Base-by-base conservation (phyloP, 345 rosid genomes). In the Barbarea vulgaris region DNA sequence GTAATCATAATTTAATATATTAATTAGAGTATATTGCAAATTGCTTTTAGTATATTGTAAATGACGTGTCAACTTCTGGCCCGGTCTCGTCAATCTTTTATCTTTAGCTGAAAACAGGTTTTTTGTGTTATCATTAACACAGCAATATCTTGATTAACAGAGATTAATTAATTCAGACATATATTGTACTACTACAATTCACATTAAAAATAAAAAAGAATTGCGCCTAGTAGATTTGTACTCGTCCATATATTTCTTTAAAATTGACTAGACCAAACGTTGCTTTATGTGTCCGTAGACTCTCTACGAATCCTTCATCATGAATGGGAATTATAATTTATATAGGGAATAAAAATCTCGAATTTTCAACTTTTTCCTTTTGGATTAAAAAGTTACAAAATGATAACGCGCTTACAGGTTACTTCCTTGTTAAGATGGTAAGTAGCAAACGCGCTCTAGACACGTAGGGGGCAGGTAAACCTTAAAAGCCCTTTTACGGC, bases 61-160 rank as follows among this genome's bases (percentile, higher is more conserved):
- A 66, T 66, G 72, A 66, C 73, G 52, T 66, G 31, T 57, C n/a
- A 42, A 17, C 57, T 19, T 73, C 36, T 74, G 72, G 55, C 66
- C 64, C 4, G 47, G 36, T 72, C 63, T 63, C 54, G 55, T 73
- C 50, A n/a, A n/a, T n/a, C n/a, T n/a, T n/a, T n/a, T n/a, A 64
- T 44, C 7, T 24, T 22, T 53, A 17, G 50, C 44, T 52, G 14
- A 50, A 14, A 51, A 51, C 15, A 50, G 39, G 51, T 51, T 37
- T 2, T n/a, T 17, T 41, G 22, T 31, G 13, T 33, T 7, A 4
- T 58, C 36, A 64, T 31, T 42, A 73, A 36, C 56, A 64, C 57
- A 62, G 22, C 19, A 21, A 42, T 44, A 30, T 73, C 21, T 52
- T 53, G 14, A 42, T 53, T 64, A 30, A 42, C 39, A 42, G 17